phyloP scores from a whole-genome alignment of 495 filamentous ascomycete species.

The Neurospora terricola region DNA sequence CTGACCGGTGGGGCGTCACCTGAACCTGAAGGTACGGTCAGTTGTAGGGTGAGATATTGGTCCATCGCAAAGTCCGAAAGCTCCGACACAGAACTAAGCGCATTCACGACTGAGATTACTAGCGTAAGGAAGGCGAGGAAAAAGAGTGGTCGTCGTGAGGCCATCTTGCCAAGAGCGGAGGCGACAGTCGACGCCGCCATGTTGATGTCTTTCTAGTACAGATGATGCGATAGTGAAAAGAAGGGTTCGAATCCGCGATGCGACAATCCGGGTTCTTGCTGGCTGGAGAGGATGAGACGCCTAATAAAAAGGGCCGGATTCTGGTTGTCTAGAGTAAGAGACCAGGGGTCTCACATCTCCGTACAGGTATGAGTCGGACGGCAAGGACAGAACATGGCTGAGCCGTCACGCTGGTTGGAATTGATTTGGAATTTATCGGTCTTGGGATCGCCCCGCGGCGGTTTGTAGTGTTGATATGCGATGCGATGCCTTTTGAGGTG shows the following conservation, averaged over 20 bases:
- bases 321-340: conserved; percentile 9
- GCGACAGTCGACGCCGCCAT: conserved; percentile 35
- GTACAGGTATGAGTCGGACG: background rate
- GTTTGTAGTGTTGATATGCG: background rate
- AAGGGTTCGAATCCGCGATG: background rate
- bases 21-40: background rate
- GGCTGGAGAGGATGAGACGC: background rate
- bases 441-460: background rate
- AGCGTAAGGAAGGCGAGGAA: conserved; percentile 15
- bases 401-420: background rate
- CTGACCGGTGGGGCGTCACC: conserved; percentile 15
- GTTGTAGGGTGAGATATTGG: background rate
- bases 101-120: background rate
- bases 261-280: background rate
- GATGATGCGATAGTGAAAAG: background rate
- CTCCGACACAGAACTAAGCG: background rate
- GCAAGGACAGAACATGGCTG: conserved; percentile 11
- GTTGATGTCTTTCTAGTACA: background rate
- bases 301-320: conserved; percentile 1
- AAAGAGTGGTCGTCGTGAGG: conserved; percentile 17
- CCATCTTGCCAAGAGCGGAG: conserved; percentile 22
- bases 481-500: background rate
- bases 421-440: background rate
- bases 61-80: background rate
- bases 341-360: conserved; percentile 14